Evolutionary conservation across 805 yeast species (phyloP).

Genomic region (Yarrowia bubula): DNA sequence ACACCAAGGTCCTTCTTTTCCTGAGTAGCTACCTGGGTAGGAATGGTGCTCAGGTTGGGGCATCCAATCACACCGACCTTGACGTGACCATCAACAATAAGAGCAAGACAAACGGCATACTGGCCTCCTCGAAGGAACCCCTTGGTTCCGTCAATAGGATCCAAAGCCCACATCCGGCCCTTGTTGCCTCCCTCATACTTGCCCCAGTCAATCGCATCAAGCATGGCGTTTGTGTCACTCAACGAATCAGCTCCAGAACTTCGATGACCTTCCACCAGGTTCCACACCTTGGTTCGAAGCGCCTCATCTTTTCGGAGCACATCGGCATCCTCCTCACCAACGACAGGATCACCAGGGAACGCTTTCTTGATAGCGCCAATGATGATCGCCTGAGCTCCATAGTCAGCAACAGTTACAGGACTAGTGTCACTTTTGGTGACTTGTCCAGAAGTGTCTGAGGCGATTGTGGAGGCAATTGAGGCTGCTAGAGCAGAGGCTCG

Average conservation of each 20-base stretch:
- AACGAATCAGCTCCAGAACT: constrained; percentile 42
- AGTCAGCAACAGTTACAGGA: constrained; percentile 95
- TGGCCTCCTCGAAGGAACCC: constrained; percentile 96
- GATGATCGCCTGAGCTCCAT: constrained; percentile 91
- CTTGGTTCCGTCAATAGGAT: constrained; percentile 97
- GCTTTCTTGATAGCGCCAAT: constrained; percentile 75
- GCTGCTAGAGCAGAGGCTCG: constrained; percentile 78
- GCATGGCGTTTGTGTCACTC: constrained; percentile 49
- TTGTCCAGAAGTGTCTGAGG: constrained; percentile 4
- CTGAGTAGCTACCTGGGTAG: constrained; percentile 33
- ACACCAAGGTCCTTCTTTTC: constrained; percentile 53
- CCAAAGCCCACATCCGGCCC: constrained; percentile 95
- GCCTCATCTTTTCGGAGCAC: constrained; percentile 54
- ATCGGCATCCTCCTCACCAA: constrained; percentile 90
- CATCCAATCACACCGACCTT: constrained; percentile 94
- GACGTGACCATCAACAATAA: constrained; percentile 81
- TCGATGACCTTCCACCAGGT: constrained; percentile 46
- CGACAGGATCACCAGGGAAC: constrained; percentile 82
- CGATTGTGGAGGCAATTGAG: constrained; percentile 53
- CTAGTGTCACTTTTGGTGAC: constrained; percentile 83
- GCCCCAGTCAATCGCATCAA: constrained; percentile 73
- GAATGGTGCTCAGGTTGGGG: constrained; percentile 73
- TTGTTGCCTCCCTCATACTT: constrained; percentile 70
- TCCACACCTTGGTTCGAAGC: constrained; percentile 56
- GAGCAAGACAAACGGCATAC: constrained; percentile 91